Evolutionary conservation across 495 filamentous ascomycete genomes (phyloP), one percentile per base, ranked within the genome.

Genomic region (Bathelium albidoporum): DNA sequence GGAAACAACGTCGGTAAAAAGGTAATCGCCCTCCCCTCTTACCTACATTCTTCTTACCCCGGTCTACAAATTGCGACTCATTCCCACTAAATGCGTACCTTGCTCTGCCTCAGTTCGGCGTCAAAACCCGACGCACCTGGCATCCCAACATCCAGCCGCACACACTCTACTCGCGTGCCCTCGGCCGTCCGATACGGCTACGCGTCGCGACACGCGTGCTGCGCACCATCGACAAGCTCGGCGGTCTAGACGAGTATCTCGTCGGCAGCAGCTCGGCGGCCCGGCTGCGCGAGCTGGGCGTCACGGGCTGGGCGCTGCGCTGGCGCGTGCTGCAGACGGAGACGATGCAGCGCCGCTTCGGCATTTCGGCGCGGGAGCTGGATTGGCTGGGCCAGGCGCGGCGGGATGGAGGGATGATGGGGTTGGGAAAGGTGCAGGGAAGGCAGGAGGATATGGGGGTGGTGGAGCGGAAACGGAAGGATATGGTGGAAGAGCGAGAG

Each of bases 1-100:
- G 82, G 81, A 60, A 91, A 94, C 77, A 89, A 86, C 63, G 94
- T 90, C 81, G 94, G 94, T 71, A 96, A 98, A 84, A 88, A 85
- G 65, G 90, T 97, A 53, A 90, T 89, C 29, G 75, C 84, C 20
- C 43, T 9, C n/a, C 20, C 9, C 43, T 11, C 10, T 49, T n/a
- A 3, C 34, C 34, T 39, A 5, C 34, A 39, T 5, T 39, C n/a
- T n/a, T n/a, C n/a, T n/a, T n/a, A n/a, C n/a, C n/a, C n/a, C n/a
- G n/a, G n/a, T n/a, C n/a, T n/a, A n/a, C n/a, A n/a, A n/a, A n/a
- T n/a, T n/a, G n/a, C n/a, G n/a, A n/a, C n/a, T n/a, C n/a, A n/a
- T n/a, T n/a, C n/a, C n/a, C n/a, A n/a, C n/a, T n/a, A n/a, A n/a
- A n/a, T n/a, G n/a, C n/a, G n/a, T n/a, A n/a, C n/a, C n/a, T n/a